Evolutionary conservation across 352 stramenopile species (phyloP), one percentile per base, ranked within the genome.

Genomic region (Globisporangium mamillatum): DNA sequence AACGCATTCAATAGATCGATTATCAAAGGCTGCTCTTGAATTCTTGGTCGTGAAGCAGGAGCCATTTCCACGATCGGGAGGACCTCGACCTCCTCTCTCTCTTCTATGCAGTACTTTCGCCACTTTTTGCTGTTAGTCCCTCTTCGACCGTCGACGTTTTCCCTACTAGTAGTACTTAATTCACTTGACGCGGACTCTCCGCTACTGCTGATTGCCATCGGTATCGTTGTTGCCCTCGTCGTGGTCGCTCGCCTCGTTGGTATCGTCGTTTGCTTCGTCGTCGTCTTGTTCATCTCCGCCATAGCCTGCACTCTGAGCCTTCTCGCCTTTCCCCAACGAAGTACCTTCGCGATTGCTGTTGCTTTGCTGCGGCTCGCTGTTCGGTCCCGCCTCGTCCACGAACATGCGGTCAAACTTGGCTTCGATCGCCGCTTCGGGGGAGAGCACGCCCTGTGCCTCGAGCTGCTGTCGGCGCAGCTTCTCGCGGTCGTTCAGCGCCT

Each of bases 401-500:
- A 70, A 60, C 44, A 64, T 36, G 8, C 58, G 29, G 20, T 70
- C 64, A n/a, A 70, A 54, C 24, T 70, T 70, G 41, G 64, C 64
- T 60, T 70, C 64, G 48, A 70, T 32, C 44, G 46, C 56, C 16
- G 32, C 24, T 24, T 70, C 56, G 14, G 64, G 55, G 27, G 50
- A 61, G n/a, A 48, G 44, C 8, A 41, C 29, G 24, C 54, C 46
- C 32, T 59, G 48, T 12, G 34, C 50, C 36, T 52, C 60, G 27
- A 52, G 27, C 12, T 48, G 38, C 24, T 69, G 64, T 32, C 32
- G n/a, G 5, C 55, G 27, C 22, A 57, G 27, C 29, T 55, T 67
- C 32, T 64, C 63, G 46, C 65, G 56, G 16, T 58, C 64, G 63
- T 79, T 79, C 3, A 79, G 62, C 16, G 60, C 52, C 64, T 65